phyloP scores from a whole-genome alignment of 2,329 filamentous ascomycete species.

The Colletotrichum nymphaeae region DNA sequence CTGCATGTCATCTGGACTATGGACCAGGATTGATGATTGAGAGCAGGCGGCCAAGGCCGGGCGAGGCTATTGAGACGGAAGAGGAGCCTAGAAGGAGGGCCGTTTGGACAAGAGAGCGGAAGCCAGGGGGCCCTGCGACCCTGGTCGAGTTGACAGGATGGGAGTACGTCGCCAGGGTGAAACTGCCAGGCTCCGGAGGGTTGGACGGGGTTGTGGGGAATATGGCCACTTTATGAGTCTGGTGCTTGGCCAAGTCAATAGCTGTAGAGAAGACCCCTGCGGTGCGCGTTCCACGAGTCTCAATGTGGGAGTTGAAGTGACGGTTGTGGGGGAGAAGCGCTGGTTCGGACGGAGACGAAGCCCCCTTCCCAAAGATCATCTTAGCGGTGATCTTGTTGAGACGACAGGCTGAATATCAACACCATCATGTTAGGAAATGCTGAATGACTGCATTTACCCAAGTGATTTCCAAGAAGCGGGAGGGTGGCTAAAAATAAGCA shows the following conservation, averaged over 20 bases:
- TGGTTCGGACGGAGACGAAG: slow-evolving; percentile 28
- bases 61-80: slow-evolving; percentile 18
- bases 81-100: neutral
- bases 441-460: neutral
- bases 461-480: neutral
- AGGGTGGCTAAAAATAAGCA: slow-evolving; percentile 20
- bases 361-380: slow-evolving; percentile 4
- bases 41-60: neutral
- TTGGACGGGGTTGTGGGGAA: slow-evolving; percentile 27
- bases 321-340: neutral
- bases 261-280: slow-evolving; percentile 15
- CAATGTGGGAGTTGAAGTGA: slow-evolving; percentile 3
- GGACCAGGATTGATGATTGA: neutral
- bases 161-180: slow-evolving; percentile 29
- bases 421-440: neutral
- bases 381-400: slow-evolving; percentile 8
- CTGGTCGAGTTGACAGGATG: slow-evolving; percentile 29
- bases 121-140: slow-evolving; percentile 9
- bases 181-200: slow-evolving; percentile 31
- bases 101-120: slow-evolving; percentile 8
- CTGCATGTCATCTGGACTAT: slow-evolving; percentile 23
- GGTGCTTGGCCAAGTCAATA: slow-evolving; percentile 18
- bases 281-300: slow-evolving; percentile 18
- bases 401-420: neutral
- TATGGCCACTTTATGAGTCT: slow-evolving; percentile 26